phyloP scores from a whole-genome alignment of 2,329 filamentous ascomycete species.

The Huntiella decipiens region DNA sequence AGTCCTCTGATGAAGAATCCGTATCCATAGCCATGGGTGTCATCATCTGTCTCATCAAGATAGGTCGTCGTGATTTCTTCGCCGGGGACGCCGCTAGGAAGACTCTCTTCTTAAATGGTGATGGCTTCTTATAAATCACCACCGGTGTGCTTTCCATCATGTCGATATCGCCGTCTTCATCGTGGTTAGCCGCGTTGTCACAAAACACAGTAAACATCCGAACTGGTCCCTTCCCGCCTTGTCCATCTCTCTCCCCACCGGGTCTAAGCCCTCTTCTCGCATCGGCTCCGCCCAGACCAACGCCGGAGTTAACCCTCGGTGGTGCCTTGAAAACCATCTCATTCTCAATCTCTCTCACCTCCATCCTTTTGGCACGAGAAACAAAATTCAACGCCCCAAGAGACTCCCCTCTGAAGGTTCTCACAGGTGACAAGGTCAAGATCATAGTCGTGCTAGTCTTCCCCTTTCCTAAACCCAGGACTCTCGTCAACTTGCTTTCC shows the following conservation, averaged over 20 bases:
- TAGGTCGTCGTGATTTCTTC: conserved; percentile 6
- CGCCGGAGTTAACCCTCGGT: conserved; percentile 31
- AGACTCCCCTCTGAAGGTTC: conserved; percentile 84
- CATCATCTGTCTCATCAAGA: neutral
- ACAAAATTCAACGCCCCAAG: conserved; percentile 88
- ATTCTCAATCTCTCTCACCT: conserved; percentile 88
- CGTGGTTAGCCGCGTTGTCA: conserved; percentile 24
- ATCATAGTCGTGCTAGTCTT: conserved; percentile 95
- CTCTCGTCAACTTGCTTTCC: conserved; percentile 94
- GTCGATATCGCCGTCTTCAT: too few species aligned
- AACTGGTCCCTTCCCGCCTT: conserved; percentile 33
- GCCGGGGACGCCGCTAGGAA: conserved; percentile 6
- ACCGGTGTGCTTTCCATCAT: too few species aligned
- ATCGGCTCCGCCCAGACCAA: conserved; percentile 15
- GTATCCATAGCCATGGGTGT: conserved; percentile 22
- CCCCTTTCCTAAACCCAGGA: conserved; percentile 66
- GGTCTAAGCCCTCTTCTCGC: conserved; percentile 46
- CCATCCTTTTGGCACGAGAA: conserved; percentile 88
- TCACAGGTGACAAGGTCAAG: conserved; percentile 76
- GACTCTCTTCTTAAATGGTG: conserved; percentile 1
- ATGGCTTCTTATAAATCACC: too few species aligned
- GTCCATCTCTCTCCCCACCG: conserved; percentile 44
- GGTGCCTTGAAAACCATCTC: conserved; percentile 73
- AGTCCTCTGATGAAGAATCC: conserved; percentile 39
- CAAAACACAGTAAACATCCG: conserved; percentile 80